Evolutionary conservation across 768 basidiomycete genomes (phyloP), one percentile per base, ranked within the genome.

Genomic region (Tricholoma matsutake): DNA sequence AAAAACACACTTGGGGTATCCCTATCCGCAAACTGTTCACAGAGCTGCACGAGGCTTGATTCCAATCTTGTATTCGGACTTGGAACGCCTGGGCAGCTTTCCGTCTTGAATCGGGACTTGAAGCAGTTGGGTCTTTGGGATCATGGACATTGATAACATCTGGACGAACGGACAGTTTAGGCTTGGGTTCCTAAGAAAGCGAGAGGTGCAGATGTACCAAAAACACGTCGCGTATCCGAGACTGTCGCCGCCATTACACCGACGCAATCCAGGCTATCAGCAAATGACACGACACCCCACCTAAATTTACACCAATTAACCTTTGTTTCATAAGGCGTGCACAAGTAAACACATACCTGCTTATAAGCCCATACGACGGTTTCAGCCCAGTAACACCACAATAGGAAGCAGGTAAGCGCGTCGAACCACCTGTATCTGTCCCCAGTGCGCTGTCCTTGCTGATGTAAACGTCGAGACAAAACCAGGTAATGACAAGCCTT

Each of bases 401-500:
- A 68, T 98, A 98, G 2, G 94, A 88, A 0, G 97, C 97, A 0
- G 97, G 97, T 2, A 99, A 78, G 41, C 96, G 84, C 9, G 89
- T 87, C 5, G 97, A 98, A 0, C 96, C 97, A 7, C 97, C 96
- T 0, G 96, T 98, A 71, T 99, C 97, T 2, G 95, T 96, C 0
- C 89, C 92, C 20, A 98, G 71, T 0, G 96, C 94, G 16, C 96
- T 97, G 54, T 45, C 25, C 43, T 45, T 43, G 18, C 43, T n/a
- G 18, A 29, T 45, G 18, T 47, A 6, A 32, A n/a, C 43, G 20
- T 43, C n/a, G 16, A 41, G 39, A 25, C 8, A 39, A 2, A 41
- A 20, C 25, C 3, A 14, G 5, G 22, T 25, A 18, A 29, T 37
- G 20, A 39, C 35, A 34, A 43, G 32, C 29, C 93, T 74, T 66